Evolutionary conservation across 2,329 filamentous ascomycete species (phyloP), one percentile per base, ranked within the genome.

Genomic region (Aspergillus persii): DNA sequence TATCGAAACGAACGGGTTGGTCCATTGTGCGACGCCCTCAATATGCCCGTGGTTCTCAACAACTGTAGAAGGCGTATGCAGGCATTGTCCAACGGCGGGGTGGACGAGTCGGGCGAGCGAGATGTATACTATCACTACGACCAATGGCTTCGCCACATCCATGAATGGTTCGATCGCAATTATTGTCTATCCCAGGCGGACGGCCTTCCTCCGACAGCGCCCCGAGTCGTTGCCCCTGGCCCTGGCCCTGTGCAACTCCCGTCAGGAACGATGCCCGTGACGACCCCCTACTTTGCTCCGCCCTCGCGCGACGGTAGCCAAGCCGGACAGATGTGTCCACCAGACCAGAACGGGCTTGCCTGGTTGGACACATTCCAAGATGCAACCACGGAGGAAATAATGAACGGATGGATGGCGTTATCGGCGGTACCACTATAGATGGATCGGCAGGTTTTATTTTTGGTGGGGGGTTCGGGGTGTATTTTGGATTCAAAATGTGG

Each of bases 51-150:
- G 39, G 30, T 54, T 9, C 36, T 62, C 3, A 51, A 49, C n/a
- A 47, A 51, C 11, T 59, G 57, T n/a, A 53, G 58, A 3, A 46
- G 61, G 7, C 61, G 61, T 2, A 54, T 63, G 11, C 59, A 63
- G 48, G 59, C 59, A 8, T 50, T 63, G 8, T 12, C 44, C 4
- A 59, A 50, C 3, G 31, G 47, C 8, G 30, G 27, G 3, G 39
- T 62, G 48, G 44, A 58, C 31, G 56, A 51, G 11, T 31, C 36
- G 5, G 60, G 57, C 9, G 57, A 62, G 15, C 44, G 51, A 9
- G 53, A 62, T 31, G 57, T 57, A 15, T 60, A 60, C 6, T 57
- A 59, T 15, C 44, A 60, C 36, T 53, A 54, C 30, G 54, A 59
- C 27, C 53, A 60, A 39, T 50, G 54, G 6, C 33, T 61, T 11